phyloP scores from a whole-genome alignment of 768 basidiomycete species.

The Mrakia blollopis region DNA sequence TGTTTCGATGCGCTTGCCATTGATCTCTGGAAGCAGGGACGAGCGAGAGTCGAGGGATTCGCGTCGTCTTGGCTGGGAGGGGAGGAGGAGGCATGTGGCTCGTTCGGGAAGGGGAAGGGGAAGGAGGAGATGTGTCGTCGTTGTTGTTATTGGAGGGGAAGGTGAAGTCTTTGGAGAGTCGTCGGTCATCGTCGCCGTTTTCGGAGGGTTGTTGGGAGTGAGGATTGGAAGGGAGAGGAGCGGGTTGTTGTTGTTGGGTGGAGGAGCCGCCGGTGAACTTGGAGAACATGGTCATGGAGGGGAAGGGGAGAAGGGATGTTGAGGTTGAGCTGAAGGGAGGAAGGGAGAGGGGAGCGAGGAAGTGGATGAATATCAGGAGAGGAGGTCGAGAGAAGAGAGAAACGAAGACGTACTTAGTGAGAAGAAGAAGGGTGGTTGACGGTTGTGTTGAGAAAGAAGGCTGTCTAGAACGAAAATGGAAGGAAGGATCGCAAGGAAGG shows the following conservation, averaged over 20 bases:
- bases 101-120: neutral
- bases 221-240: neutral
- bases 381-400: neutral
- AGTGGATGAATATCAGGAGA: neutral
- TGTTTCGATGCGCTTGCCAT: neutral
- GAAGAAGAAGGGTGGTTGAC: neutral
- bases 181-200: neutral
- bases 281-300: neutral
- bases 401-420: neutral
- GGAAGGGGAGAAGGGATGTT: neutral
- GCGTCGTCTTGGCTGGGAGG: neutral
- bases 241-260: neutral
- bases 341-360: neutral
- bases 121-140: neutral
- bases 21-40: constrained; percentile 10
- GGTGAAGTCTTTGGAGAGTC: neutral
- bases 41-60: constrained; percentile 5
- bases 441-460: neutral
- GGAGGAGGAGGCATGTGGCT: neutral
- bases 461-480: neutral
- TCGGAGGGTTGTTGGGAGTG: neutral
- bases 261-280: neutral
- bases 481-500: neutral
- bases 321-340: neutral
- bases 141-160: neutral